Evolutionary conservation across 495 filamentous ascomycete species (phyloP), one percentile per base, ranked within the genome.

Genomic region (Penicillium paxilli): DNA sequence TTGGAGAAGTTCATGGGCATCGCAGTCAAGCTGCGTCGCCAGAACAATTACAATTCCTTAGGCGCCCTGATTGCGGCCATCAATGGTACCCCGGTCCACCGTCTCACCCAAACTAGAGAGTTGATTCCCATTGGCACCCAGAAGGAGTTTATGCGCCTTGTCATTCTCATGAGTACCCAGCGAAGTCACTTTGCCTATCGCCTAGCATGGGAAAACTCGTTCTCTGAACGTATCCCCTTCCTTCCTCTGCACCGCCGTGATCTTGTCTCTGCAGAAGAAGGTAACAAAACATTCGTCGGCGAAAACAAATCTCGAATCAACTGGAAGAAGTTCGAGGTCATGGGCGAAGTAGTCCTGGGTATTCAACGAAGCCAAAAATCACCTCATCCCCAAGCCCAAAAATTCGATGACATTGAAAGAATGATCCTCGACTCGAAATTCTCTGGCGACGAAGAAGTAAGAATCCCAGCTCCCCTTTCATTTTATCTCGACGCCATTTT

Each of bases 261-360:
- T 70, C 76, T 98, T 24, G 90, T 96, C 5, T 87, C 88, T 17
- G 94, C 94, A 4, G 90, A 96, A 65, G 90, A 95, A 70, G 94
- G 94, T 20, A 97, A 94, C 68, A 80, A 81, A 55, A 98, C 94
- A 11, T 92, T 95, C 64, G 76, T 96, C 9, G 86, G 85, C 19
- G 81, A 87, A 20, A 77, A 73, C 46, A 84, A 87, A 52, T 85
- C 88, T 52, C 80, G 89, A 35, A 90, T 98, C 63, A 98, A 97
- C 65, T 98, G 94, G 94, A 91, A 88, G 74, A 98, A 98, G 63
- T 98, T 98, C 59, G 92, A 98, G 74, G 87, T 98, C 17, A 87
- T 98, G 74, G 91, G 91, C 4, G 92, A 97, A 52, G 88, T 96
- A 21, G 81, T 98, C 46, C 80, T 96, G 47, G 87, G 89, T 4